Evolutionary conservation across 2,329 filamentous ascomycete genomes (phyloP), one percentile per base, ranked within the genome.

Genomic region (Verticillium albo-atrum): DNA sequence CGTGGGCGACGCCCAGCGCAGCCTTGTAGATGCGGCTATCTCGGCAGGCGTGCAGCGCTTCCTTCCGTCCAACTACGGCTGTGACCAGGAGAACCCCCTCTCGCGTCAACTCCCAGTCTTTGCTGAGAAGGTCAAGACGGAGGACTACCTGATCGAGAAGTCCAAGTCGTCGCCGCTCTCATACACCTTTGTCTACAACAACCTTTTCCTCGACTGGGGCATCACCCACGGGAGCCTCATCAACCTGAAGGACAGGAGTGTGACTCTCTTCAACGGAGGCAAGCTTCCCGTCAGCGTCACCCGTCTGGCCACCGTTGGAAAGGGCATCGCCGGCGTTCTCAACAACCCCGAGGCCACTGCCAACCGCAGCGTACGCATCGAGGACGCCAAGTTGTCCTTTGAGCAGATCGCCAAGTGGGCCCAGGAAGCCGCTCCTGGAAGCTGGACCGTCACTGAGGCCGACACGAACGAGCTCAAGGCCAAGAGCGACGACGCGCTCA

Each of bases 11-110:
- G n/a, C 42, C 9, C 54, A 70, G 71, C 15, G 53, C 58, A 58
- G 52, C 14, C 30, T 86, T 34, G 10, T 58, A 17, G 81, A 88
- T 55, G 86, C 85, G 1, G 78, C 84, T 15, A 76, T 83, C 52
- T 79, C 78, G 6, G 84, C 84, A 0, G 82, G 83, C 7, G 84
- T 88, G 6, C 77, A 82, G 64, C 78, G 84, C n/a, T 86, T 87
- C 72, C 73, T 89, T 28, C 84, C 85, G 1, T 50, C 42, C 42
- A 50, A 50, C 42, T 50, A 23, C 9, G 42, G 42, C 42, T 50
- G 42, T 12, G 82, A 82, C 2, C 85, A 89, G 58, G 89, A 82
- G 42, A 75, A 74, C 23, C 70, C 70, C 7, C 68, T 77, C 57
- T 64, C 70, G 54, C 63, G 74, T 58, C 55, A 70, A 2, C 75